phyloP scores from a whole-genome alignment of 495 filamentous ascomycete genomes.

The Talaromyces wortmannii region DNA sequence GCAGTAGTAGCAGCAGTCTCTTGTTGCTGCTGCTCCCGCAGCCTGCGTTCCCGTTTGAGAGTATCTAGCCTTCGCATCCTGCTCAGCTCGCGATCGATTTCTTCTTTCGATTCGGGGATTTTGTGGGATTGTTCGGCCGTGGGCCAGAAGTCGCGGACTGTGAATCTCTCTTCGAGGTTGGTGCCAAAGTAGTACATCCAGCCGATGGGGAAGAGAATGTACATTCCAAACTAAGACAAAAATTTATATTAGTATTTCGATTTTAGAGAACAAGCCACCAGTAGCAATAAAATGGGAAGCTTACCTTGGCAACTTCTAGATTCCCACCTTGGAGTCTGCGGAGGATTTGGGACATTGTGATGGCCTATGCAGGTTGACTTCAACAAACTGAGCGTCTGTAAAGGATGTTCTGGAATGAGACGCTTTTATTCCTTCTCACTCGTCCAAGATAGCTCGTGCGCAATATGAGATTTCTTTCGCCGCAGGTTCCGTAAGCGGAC shows the following conservation, averaged over 20 bases:
- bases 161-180: constrained; percentile 89
- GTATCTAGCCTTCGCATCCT: constrained; percentile 51
- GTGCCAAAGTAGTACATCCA: constrained; percentile 99
- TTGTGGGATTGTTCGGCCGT: constrained; percentile 76
- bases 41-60: constrained; percentile 43
- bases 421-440: too few relatives aligned
- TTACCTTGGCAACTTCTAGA: constrained; percentile 91
- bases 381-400: too few relatives aligned
- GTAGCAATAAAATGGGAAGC: not conserved
- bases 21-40: constrained; percentile 41
- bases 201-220: constrained; percentile 96
- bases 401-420: too few relatives aligned
- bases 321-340: constrained; percentile 65
- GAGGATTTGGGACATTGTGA: constrained; percentile 31
- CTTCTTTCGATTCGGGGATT: constrained; percentile 82
- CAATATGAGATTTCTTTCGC: too few relatives aligned
- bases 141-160: constrained; percentile 90
- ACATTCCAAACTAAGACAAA: constrained; percentile 76
- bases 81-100: constrained; percentile 73
- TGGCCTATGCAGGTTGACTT: not conserved
- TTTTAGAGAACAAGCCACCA: too few relatives aligned
- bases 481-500: too few relatives aligned
- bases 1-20: not conserved
- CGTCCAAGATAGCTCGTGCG: too few relatives aligned
- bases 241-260: not conserved